These are phyloP conservation scores for Tolypocladium tropicale DNA, from an alignment of 2,329 filamentous ascomycete genomes.

Conservation along the genomic window DNA sequence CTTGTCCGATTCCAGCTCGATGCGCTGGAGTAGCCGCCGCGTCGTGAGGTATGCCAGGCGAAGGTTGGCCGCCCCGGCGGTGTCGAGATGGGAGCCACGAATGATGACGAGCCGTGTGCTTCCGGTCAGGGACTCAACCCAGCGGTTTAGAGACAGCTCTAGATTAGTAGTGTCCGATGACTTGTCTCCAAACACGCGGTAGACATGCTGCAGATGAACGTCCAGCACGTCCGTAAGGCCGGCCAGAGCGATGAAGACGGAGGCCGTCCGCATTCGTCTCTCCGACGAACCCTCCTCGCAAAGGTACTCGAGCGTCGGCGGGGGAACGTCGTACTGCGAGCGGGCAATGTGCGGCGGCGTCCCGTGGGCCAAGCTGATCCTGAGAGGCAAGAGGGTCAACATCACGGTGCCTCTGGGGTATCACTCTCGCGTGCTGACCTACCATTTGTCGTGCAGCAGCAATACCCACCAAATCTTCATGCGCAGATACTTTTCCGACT, in stretches of 20 bases:
- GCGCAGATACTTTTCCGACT: slow-evolving; percentile 37
- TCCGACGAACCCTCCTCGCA: slow-evolving; percentile 10
- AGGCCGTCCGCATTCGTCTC: slow-evolving; percentile 15
- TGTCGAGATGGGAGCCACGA: slow-evolving; percentile 27
- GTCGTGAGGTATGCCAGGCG: slow-evolving; percentile 39
- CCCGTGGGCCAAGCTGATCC: slow-evolving; percentile 42
- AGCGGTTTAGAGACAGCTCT: slow-evolving; percentile 28
- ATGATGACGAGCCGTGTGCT: slow-evolving; percentile 28
- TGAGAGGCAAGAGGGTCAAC: slow-evolving; percentile 12
- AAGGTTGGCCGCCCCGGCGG: slow-evolving; percentile 38
- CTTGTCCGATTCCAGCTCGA: slow-evolving; percentile 32
- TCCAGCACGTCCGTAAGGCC: slow-evolving; percentile 30
- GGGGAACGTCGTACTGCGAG: slow-evolving; percentile 36
- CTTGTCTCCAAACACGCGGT: slow-evolving; percentile 20
- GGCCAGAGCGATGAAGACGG: slow-evolving; percentile 33
- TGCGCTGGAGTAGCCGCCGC: slow-evolving; percentile 34
- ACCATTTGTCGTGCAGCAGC: slow-evolving; percentile 45
- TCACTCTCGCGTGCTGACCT: slow-evolving; percentile 5
- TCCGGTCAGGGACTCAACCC: slow-evolving; percentile 31
- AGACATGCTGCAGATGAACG: slow-evolving; percentile 20
- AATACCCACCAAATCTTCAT: slow-evolving; percentile 48
- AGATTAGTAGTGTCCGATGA: slow-evolving; percentile 17
- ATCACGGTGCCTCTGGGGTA: not conserved
- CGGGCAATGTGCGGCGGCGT: slow-evolving; percentile 38
- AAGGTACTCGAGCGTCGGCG: slow-evolving; percentile 26